Evolutionary conservation across 176 grass and related monocot genomes (phyloP), one percentile per base, ranked within the genome.

Genomic region (Oryza australiensis): DNA sequence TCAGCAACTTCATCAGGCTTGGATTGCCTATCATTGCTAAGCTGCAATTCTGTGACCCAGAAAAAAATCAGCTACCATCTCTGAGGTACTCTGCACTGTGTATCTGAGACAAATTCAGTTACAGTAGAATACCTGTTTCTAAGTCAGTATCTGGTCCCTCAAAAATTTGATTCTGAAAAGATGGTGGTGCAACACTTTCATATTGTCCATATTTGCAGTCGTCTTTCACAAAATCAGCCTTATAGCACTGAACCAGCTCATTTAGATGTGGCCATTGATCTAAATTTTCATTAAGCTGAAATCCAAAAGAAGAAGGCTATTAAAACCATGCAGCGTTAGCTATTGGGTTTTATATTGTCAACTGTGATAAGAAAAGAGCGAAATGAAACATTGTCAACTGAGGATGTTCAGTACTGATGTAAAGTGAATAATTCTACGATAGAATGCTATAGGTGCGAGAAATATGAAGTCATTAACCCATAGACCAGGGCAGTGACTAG

Each of bases 191-290:
- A 49, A 96, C 80, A 70, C 77, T 81, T 76, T 99, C 93, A 30
- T 93, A 99, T 32, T 67, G 93, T 41, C 97, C 97, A 78, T 99
- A 99, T 66, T 99, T 99, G 73, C 79, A 83, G 23, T 96, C 91
- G 69, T 99, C 97, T 63, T 92, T 95, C 72, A 99, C 82, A 86
- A 92, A 99, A 84, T 99, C 91, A 81, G 93, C 89, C 64, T 91
- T 99, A 65, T 95, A 95, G 76, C 93, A 95, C 43, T 95, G 96
- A 84, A 95, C 86, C 80, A 99, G 84, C 60, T 99, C 96, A 77
- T 90, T 99, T 41, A 99, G 87, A 88, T 99, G 96, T 75, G 96
- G 96, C 96, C 93, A 99, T 40, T 99, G 93, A 16, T 99, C 96
- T 88, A 99, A 83, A 79, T 83, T 99, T 82, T 99, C 93, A 87